Base-by-base conservation (phyloP, 495 filamentous ascomycete species). In the Hypoxylon intermedium region DNA sequence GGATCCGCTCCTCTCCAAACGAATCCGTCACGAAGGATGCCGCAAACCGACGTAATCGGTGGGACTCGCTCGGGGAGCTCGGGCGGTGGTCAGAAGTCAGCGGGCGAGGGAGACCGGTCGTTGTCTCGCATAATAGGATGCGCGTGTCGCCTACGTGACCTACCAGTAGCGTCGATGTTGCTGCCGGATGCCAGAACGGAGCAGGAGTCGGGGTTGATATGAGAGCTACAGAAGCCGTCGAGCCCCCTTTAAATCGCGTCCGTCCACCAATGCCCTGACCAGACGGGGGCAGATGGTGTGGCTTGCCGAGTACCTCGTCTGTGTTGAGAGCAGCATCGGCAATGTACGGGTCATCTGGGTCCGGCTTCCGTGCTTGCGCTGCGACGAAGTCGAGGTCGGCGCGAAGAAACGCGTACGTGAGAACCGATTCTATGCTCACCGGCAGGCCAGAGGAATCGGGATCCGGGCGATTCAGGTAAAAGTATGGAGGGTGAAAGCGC, bases 1-100 rank as follows among this genome's bases (percentile, higher is more conserved):
- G 85, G 77, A 98, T 92, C 58, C 94, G 91, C 72, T 98, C 95
- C 73, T 98, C 95, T 66, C 94, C 94, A 68, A 98, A 98, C 12
- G 91, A 94, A 71, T 98, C 94, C 0, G 93, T 96, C 18, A 95
- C 86, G 63, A 98, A 93, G 0, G 88, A 89, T 12, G 88, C 78
- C 9, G 91, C 90, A 67, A 89, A 97, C 46, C 93, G 88, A 4
- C 92, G 87, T 26, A 98, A 82, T 18, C 94, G 85, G 46, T 83
- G 85, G 9, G 89, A 86, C 75, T 98, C 94, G 48, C 84, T 76
- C 0, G 95, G 93, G 0, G 87, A 83, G n/a, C 86, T 90, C 0
- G 94, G 93, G 67, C 93, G 93, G 75, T 98, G 94, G 71, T 94
- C 88, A 11, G 84, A 88, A 0, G 95, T 98, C 0, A 96, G 64